A percentile compares a stretch with the other conserved stretches of the same genome.
Evolutionary conservation across 2,329 filamentous ascomycete genomes (phyloP).

Genomic region (Aspergillus transmontanensis): DNA sequence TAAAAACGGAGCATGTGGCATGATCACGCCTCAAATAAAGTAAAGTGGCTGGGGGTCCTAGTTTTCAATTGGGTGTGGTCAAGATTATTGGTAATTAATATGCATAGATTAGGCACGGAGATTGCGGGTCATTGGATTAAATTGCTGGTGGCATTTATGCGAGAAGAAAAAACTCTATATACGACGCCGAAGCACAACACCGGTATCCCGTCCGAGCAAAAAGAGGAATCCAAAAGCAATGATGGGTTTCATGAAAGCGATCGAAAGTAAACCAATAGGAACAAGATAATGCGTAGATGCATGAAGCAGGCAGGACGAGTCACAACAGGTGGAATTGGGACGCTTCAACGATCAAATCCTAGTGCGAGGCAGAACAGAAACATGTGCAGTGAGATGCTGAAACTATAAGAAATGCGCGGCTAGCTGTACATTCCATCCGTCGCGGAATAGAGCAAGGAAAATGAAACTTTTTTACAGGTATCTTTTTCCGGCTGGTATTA

Average conservation of each 20-base stretch:
- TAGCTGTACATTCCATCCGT: constrained; percentile 16
- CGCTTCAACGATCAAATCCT: constrained; percentile 17
- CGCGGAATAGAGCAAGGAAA: not conserved
- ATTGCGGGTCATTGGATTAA: not conserved
- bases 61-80: too few species aligned
- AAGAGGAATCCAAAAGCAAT: not conserved
- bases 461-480: constrained; percentile 9
- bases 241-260: not conserved
- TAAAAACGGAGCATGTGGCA: not conserved
- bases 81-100: not conserved
- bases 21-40: not conserved
- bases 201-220: not conserved
- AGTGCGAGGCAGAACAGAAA: constrained; percentile 8
- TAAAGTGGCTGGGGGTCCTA: not conserved
- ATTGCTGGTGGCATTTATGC: not conserved
- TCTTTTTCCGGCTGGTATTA: not conserved
- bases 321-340: constrained; percentile 5
- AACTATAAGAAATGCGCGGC: constrained; percentile 5
- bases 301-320: not conserved
- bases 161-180: not conserved
- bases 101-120: not conserved
- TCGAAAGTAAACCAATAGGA: not conserved
- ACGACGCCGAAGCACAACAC: not conserved
- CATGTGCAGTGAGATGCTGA: constrained; percentile 6
- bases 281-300: not conserved